A percentile compares a stretch with the other conserved stretches of the same genome.
These are phyloP conservation scores for Selaginella tamariscina DNA, from an alignment of 75 land plant species.

Conservation along the genomic window DNA sequence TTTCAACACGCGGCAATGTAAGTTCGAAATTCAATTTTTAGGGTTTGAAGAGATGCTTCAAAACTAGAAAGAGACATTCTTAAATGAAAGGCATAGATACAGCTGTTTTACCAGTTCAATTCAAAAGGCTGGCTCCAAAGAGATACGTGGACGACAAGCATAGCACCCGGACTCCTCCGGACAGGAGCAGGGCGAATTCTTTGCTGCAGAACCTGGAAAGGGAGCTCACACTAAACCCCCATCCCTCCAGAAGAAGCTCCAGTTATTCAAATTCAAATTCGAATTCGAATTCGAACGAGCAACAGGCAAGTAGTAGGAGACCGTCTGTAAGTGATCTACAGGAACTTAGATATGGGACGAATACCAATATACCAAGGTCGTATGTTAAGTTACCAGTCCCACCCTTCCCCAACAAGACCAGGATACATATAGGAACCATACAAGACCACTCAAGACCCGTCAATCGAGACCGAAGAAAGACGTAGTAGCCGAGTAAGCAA, in stretches of 20 bases:
- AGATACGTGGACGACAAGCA: neutral
- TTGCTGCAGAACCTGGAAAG: neutral
- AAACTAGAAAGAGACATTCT: too few relatives aligned
- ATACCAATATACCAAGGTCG: neutral
- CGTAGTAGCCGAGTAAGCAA: neutral
- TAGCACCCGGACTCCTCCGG: neutral
- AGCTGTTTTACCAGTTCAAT: slow-evolving; percentile 9
- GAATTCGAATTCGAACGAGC: neutral
- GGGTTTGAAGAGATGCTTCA: too few relatives aligned
- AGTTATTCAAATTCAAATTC: too few relatives aligned
- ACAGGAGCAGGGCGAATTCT: neutral
- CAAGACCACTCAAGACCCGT: neutral
- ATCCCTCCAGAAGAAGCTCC: neutral
- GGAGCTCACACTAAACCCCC: neutral
- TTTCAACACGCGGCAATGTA: too few relatives aligned
- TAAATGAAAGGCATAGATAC: slow-evolving; percentile 20
- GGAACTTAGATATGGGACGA: neutral
- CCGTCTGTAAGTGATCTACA: neutral
- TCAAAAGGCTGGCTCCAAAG: slow-evolving; percentile 5
- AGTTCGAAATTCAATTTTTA: too few relatives aligned
- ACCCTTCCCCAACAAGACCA: neutral
- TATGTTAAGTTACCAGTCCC: too few relatives aligned
- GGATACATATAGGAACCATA: neutral
- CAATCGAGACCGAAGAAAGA: neutral
- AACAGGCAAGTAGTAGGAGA: neutral